These are phyloP conservation scores for Botrytis deweyae DNA, from an alignment of 2,329 filamentous ascomycete genomes.

Conservation along the genomic window DNA sequence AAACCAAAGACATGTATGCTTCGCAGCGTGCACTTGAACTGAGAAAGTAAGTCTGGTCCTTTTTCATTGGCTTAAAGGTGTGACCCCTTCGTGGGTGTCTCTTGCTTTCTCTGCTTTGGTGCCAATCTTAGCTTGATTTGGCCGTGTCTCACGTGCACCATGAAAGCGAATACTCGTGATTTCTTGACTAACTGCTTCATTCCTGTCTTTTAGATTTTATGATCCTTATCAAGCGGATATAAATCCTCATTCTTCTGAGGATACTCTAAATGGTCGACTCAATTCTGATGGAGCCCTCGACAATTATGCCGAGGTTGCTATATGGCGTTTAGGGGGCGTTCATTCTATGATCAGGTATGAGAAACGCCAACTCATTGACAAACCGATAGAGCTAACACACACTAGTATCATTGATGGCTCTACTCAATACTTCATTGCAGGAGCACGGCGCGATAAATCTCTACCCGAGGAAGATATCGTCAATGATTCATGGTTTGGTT, in stretches of 20 bases:
- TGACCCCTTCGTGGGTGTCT: neutral
- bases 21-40: conserved; percentile 33
- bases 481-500: conserved; percentile 34
- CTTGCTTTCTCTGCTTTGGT: neutral
- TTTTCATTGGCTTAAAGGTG: neutral
- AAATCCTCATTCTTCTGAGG: conserved; percentile 14
- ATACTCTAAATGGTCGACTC: conserved; percentile 32
- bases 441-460: conserved; percentile 24
- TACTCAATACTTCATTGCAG: conserved; percentile 37
- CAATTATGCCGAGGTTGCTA: conserved; percentile 47
- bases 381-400: neutral
- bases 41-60: conserved; percentile 32
- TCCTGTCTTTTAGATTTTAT: conserved; percentile 31
- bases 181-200: neutral
- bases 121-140: neutral
- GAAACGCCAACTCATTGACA: neutral
- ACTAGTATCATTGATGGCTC: conserved; percentile 21
- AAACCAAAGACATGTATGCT: conserved; percentile 25
- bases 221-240: conserved; percentile 26
- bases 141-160: neutral
- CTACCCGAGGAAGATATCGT: conserved; percentile 20
- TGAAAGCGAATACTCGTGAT: neutral
- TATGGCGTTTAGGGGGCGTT: conserved; percentile 43
- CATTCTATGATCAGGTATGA: conserved; percentile 38
- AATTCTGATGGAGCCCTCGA: conserved; percentile 40